These are phyloP conservation scores for Saccharomycopsis crataegensis DNA, from an alignment of 1,139 yeast species.

Conservation along the genomic window DNA sequence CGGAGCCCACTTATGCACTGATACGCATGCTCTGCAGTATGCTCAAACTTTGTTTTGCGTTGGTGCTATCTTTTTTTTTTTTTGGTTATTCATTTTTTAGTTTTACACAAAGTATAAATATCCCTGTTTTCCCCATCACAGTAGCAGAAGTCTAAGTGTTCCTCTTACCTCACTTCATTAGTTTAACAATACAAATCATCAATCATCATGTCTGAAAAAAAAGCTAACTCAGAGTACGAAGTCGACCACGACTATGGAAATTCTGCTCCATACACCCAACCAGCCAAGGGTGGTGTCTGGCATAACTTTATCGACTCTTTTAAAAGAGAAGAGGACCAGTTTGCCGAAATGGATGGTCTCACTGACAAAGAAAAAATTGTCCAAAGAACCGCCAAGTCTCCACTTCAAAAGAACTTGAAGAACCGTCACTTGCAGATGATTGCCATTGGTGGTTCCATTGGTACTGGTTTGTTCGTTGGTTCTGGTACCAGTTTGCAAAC, in stretches of 20 bases:
- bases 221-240: constrained; percentile 17
- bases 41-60: too few relatives aligned
- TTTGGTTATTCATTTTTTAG: too few relatives aligned
- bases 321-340: constrained; percentile 48
- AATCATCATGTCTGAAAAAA: constrained; percentile 17
- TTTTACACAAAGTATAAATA: too few relatives aligned
- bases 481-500: constrained; percentile 53
- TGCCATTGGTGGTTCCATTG: constrained; percentile 84
- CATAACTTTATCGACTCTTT: constrained; percentile 46
- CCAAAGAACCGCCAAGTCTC: constrained; percentile 58
- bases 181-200: too few relatives aligned
- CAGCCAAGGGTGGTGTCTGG: constrained; percentile 26
- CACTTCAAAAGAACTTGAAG: constrained; percentile 57
- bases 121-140: too few relatives aligned
- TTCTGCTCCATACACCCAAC: constrained; percentile 8
- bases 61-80: too few relatives aligned
- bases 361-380: constrained; percentile 65
- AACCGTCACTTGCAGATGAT: constrained; percentile 68
- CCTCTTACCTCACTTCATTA: too few relatives aligned
- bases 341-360: constrained; percentile 49
- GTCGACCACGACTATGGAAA: constrained; percentile 18
- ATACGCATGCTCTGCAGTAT: too few relatives aligned
- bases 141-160: too few relatives aligned
- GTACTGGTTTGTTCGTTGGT: constrained; percentile 56
- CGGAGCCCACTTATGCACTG: too few relatives aligned